These are phyloP conservation scores for Hortiboletus campestris DNA, from an alignment of 768 basidiomycete genomes.

Conservation along the genomic window DNA sequence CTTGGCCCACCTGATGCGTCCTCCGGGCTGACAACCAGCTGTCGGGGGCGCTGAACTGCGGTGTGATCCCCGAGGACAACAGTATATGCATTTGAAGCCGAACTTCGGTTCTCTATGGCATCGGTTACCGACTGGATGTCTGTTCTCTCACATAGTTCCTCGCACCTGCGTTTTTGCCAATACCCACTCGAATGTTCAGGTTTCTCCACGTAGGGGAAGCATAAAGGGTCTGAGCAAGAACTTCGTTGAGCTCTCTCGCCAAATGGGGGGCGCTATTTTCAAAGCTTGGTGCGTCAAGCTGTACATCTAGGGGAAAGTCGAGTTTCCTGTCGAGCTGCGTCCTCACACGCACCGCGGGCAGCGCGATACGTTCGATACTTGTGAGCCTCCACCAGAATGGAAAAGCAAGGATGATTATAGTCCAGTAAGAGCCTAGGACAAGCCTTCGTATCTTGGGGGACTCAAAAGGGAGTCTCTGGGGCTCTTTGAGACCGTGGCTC, in stretches of 20 bases:
- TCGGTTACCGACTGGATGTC: conserved; percentile 4
- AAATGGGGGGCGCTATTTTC: conserved; percentile 2
- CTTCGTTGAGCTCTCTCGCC: conserved; percentile 30
- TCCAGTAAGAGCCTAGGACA: conserved; percentile 77
- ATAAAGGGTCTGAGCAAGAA: conserved; percentile 16
- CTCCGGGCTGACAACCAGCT: conserved; percentile 19
- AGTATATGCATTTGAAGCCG: conserved; percentile 19
- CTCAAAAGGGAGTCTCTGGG: conserved; percentile 54
- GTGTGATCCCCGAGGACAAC: conserved; percentile 25
- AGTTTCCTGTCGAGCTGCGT: conserved; percentile 48
- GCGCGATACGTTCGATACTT: conserved; percentile 76
- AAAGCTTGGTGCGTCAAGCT: conserved; percentile 34
- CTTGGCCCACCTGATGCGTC: conserved; percentile 30
- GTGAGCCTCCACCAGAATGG: conserved; percentile 96
- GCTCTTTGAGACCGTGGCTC: conserved; percentile 38
- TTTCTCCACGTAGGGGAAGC: conserved; percentile 42
- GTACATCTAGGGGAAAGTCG: conserved; percentile 42
- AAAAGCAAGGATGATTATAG: conserved; percentile 68
- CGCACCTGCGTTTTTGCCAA: conserved; percentile 36
- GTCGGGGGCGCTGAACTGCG: conserved; percentile 19
- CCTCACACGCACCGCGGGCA: conserved; percentile 62
- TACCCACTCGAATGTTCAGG: conserved; percentile 37
- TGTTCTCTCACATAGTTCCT: conserved; percentile 2
- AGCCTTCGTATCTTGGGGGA: conserved; percentile 46
- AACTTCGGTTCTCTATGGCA: conserved; percentile 12